phyloP scores from a whole-genome alignment of 2,329 filamentous ascomycete genomes.

The Albifimbria verrucaria region DNA sequence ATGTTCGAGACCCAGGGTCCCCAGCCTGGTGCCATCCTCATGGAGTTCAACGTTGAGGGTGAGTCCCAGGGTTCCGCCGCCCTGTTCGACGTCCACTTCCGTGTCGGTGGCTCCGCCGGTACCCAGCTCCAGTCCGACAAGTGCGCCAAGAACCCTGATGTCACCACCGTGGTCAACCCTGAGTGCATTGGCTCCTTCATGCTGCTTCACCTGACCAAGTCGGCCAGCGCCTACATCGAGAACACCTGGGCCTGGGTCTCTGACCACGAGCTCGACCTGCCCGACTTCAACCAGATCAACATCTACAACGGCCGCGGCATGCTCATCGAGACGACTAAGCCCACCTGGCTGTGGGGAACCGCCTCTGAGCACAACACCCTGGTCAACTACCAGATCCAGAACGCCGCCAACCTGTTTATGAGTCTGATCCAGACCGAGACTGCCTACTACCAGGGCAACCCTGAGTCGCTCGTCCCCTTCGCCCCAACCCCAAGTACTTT shows the following conservation, averaged over 20 bases:
- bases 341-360: slow-evolving; percentile 80
- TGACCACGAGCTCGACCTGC: slow-evolving; percentile 81
- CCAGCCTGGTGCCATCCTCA: slow-evolving; percentile 81
- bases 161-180: slow-evolving; percentile 57
- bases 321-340: slow-evolving; percentile 69
- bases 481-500: slow-evolving; percentile 50
- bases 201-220: slow-evolving; percentile 61
- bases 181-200: slow-evolving; percentile 74
- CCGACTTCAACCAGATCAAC: slow-evolving; percentile 73
- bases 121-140: slow-evolving; percentile 76
- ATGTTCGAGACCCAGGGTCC: slow-evolving; percentile 82
- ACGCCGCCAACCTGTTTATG: slow-evolving; percentile 78
- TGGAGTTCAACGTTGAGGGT: slow-evolving; percentile 85
- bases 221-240: slow-evolving; percentile 73
- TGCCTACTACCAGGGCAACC: slow-evolving; percentile 83
- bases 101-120: slow-evolving; percentile 82
- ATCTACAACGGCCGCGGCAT: slow-evolving; percentile 87
- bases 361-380: slow-evolving; percentile 63
- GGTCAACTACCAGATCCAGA: slow-evolving; percentile 83
- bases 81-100: slow-evolving; percentile 96
- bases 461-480: slow-evolving; percentile 66
- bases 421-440: slow-evolving; percentile 86
- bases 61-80: slow-evolving; percentile 65
- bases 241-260: slow-evolving; percentile 90
- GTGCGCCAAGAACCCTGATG: slow-evolving; percentile 72